Conservation (phyloP, 257 asterid genomes). For the Schizonepeta tenuifolia region DNA sequence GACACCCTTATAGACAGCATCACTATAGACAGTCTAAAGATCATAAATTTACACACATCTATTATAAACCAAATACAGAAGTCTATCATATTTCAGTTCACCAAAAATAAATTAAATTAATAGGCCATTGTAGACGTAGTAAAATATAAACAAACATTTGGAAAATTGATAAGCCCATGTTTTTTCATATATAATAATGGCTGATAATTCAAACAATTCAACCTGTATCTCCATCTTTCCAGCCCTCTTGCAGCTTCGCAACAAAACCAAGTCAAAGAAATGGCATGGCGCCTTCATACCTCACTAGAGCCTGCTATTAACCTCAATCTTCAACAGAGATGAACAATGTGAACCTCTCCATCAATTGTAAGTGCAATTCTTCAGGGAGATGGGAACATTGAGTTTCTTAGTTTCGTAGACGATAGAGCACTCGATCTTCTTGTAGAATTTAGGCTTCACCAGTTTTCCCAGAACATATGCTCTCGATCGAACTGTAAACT, state of each 20-base stretch:
- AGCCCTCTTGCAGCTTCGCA: not conserved
- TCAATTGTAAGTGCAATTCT: slow-evolving; percentile 68
- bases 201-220: slow-evolving; percentile 19
- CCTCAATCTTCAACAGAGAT: not conserved
- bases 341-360: slow-evolving; percentile 15
- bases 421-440: slow-evolving; percentile 59
- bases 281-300: not conserved
- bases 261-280: not conserved
- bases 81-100: not conserved
- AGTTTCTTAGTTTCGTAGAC: slow-evolving; percentile 57
- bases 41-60: not conserved
- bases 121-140: not conserved
- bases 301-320: not conserved
- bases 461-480: slow-evolving; percentile 83
- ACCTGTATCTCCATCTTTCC: slow-evolving; percentile 29
- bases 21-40: too few relatives aligned
- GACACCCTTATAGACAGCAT: too few relatives aligned
- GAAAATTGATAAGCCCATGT: slow-evolving; percentile 27
- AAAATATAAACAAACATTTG: slow-evolving; percentile 29
- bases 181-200: not conserved
- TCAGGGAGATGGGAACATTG: slow-evolving; percentile 55
- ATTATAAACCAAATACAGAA: not conserved
- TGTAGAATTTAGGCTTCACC: slow-evolving; percentile 83
- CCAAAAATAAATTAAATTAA: slow-evolving; percentile 16
- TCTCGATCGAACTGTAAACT: slow-evolving; percentile 65